phyloP scores from a whole-genome alignment of 495 filamentous ascomycete species.

The Haplographium delicatum region DNA sequence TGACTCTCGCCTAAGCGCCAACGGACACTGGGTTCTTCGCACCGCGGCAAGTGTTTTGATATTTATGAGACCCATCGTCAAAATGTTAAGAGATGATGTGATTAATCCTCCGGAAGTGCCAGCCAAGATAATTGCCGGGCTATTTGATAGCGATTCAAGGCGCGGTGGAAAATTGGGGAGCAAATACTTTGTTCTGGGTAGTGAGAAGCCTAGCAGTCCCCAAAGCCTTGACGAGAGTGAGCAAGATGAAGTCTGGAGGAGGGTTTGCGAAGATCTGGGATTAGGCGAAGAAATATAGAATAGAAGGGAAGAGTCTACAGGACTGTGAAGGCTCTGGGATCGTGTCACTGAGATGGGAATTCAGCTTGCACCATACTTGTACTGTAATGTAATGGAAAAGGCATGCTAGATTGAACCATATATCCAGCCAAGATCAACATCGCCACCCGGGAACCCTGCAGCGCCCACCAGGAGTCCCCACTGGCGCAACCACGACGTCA shows the following conservation, averaged over 20 bases:
- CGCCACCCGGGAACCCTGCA: neutral
- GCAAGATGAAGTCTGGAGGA: constrained; percentile 6
- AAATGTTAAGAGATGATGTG: neutral
- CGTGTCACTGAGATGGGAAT: no score
- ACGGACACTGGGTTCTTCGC: constrained; percentile 1
- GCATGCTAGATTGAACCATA: no score
- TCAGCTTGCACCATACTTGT: no score
- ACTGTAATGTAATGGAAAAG: no score
- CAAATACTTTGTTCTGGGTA: neutral
- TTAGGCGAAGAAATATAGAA: no score
- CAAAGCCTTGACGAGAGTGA: neutral
- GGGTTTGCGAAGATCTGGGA: neutral
- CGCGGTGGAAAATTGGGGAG: no score
- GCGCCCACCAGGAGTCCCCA: neutral
- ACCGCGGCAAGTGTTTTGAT: neutral
- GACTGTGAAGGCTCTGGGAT: neutral
- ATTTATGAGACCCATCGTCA: neutral
- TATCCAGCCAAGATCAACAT: neutral
- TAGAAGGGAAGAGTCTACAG: neutral
- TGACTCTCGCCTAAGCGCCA: neutral
- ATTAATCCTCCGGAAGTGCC: neutral
- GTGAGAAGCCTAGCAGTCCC: neutral
- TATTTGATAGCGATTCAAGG: no score
- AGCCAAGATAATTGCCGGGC: neutral
- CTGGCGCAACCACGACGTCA: neutral